A percentile compares a stretch with the other conserved stretches of the same genome.
phyloP scores from a whole-genome alignment of 2,329 filamentous ascomycete genomes.

The Beauveria sp. region DNA sequence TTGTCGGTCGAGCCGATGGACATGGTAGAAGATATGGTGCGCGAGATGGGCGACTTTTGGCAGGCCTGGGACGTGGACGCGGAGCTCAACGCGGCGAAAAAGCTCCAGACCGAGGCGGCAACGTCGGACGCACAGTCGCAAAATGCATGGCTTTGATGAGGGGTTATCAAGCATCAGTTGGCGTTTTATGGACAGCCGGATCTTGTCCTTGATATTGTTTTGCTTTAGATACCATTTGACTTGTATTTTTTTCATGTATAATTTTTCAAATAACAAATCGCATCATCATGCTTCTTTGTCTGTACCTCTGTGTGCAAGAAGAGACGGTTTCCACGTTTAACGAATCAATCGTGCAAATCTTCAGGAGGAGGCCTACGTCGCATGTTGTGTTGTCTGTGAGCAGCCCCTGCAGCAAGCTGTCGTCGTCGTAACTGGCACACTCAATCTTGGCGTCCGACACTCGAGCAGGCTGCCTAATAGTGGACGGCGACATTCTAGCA shows the following conservation, averaged over 20 bases:
- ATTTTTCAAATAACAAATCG: not conserved
- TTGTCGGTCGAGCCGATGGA: constrained; percentile 25
- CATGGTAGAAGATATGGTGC: constrained; percentile 29
- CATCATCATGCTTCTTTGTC: not conserved
- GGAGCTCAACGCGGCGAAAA: constrained; percentile 27
- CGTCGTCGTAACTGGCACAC: too few relatives aligned
- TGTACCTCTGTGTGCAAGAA: too few relatives aligned
- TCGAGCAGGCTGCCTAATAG: too few relatives aligned
- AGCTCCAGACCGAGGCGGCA: constrained; percentile 12
- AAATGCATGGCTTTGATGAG: constrained; percentile 20
- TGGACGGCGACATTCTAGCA: too few relatives aligned
- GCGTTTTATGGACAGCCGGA: not conserved
- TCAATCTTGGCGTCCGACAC: too few relatives aligned
- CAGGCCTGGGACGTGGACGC: constrained; percentile 27
- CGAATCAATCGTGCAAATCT: too few relatives aligned
- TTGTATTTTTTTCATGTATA: not conserved
- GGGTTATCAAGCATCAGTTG: not conserved
- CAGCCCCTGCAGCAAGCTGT: too few relatives aligned
- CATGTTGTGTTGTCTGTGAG: too few relatives aligned
- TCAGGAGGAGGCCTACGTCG: too few relatives aligned
- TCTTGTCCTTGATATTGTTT: not conserved
- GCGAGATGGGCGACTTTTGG: constrained; percentile 28
- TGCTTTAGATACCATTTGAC: constrained; percentile 2
- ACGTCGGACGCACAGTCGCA: constrained; percentile 12
- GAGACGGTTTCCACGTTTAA: too few relatives aligned